phyloP scores from a whole-genome alignment of 2,329 filamentous ascomycete species.

The Sarocladium oryzae region DNA sequence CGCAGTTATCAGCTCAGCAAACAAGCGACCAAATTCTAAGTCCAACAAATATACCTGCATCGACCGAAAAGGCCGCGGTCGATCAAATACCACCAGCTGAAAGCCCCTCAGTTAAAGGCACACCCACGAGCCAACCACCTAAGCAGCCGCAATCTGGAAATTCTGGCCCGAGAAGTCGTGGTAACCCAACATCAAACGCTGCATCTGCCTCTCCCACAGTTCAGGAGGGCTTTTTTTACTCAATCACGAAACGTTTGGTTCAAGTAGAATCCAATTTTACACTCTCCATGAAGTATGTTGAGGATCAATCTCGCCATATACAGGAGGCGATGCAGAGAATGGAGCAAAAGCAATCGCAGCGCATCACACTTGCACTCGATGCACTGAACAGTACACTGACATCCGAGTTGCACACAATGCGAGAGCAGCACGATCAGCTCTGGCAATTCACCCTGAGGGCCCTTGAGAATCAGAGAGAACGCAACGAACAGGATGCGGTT shows the following conservation, averaged over 20 bases:
- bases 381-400: slow-evolving; percentile 84
- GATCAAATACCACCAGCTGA: neutral
- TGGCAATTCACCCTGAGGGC: slow-evolving; percentile 95
- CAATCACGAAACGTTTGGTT: slow-evolving; percentile 85
- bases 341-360: slow-evolving; percentile 80
- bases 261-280: slow-evolving; percentile 90
- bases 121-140: slow-evolving; percentile 12
- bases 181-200: slow-evolving; percentile 20
- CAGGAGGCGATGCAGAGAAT: slow-evolving; percentile 81
- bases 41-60: neutral
- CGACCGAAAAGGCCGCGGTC: neutral
- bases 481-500: slow-evolving; percentile 74
- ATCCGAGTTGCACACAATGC: slow-evolving; percentile 68
- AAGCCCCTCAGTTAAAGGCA: neutral
- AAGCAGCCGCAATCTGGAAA: neutral
- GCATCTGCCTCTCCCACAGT: slow-evolving; percentile 61
- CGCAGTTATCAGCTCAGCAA: neutral
- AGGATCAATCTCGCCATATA: slow-evolving; percentile 87
- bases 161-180: slow-evolving; percentile 21
- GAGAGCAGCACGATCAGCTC: slow-evolving; percentile 87
- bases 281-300: slow-evolving; percentile 88
- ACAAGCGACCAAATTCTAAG: neutral
- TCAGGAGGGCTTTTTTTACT: slow-evolving; percentile 97
- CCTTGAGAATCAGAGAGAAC: slow-evolving; percentile 79
- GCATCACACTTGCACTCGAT: slow-evolving; percentile 74